A percentile compares a stretch with the other conserved stretches of the same genome.
phyloP scores from a whole-genome alignment of 129 eudicot species.

The Escallonia herrerae region DNA sequence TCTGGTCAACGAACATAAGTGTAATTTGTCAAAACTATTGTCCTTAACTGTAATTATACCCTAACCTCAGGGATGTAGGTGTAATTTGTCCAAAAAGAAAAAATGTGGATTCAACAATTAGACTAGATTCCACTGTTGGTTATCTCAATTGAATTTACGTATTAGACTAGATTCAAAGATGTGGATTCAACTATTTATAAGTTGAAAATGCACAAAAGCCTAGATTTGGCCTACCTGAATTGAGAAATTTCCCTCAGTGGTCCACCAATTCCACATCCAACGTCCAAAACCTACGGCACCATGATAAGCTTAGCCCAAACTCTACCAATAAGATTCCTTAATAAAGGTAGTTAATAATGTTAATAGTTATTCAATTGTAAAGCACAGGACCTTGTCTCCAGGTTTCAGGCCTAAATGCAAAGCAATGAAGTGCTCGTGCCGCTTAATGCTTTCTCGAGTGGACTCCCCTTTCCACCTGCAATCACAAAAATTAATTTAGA shows the following conservation, averaged over 20 bases:
- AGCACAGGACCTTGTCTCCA: constrained; percentile 62
- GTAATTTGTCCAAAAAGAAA: too few relatives aligned
- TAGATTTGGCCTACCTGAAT: constrained; percentile 51
- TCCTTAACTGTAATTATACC: too few relatives aligned
- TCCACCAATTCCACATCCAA: constrained; percentile 97
- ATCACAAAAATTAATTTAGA: neutral
- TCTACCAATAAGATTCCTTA: neutral
- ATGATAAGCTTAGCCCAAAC: constrained; percentile 5
- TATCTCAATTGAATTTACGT: too few relatives aligned
- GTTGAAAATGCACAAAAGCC: neutral
- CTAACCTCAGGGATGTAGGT: too few relatives aligned
- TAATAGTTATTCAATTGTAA: constrained; percentile 7
- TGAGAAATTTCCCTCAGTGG: constrained; percentile 92
- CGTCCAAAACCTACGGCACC: constrained; percentile 72
- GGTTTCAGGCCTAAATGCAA: constrained; percentile 80
- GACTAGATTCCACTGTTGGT: too few relatives aligned
- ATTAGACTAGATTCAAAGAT: too few relatives aligned
- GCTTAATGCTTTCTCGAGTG: constrained; percentile 83
- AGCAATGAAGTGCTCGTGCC: constrained; percentile 97
- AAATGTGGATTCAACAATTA: too few relatives aligned
- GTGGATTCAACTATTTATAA: too few relatives aligned
- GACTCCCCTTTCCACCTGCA: constrained; percentile 91
- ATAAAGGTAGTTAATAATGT: neutral
- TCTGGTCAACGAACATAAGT: too few relatives aligned
- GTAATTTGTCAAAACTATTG: too few relatives aligned